Evolutionary conservation across 495 filamentous ascomycete species (phyloP).

Genomic region (Articulospora tetracladia): DNA sequence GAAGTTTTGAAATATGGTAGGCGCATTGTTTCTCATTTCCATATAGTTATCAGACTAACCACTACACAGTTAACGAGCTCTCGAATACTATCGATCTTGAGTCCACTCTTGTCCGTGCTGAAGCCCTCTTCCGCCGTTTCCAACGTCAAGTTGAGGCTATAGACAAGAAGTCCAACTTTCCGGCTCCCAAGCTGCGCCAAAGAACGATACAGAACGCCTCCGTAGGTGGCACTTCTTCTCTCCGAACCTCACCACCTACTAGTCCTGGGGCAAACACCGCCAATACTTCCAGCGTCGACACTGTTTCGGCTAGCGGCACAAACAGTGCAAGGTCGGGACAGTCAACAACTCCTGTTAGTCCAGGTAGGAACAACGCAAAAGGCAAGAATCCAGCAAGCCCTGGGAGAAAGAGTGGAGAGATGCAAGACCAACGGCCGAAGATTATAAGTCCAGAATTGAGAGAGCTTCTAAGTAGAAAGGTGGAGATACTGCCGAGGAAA

Average conservation of each 20-base stretch:
- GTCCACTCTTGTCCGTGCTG: conserved; percentile 78
- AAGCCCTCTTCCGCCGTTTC: conserved; percentile 84
- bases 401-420: conserved; percentile 26
- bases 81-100: conserved; percentile 88
- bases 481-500: conserved; percentile 57
- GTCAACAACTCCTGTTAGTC: neutral
- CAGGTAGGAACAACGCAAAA: conserved; percentile 13
- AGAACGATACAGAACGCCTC: conserved; percentile 24
- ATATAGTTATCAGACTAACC: neutral
- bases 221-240: neutral
- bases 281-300: conserved; percentile 13
- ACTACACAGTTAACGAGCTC: conserved; percentile 77
- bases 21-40: conserved; percentile 31
- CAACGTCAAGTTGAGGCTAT: conserved; percentile 81
- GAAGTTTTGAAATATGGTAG: conserved; percentile 94
- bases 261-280: conserved; percentile 6
- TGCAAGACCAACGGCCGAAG: conserved; percentile 42
- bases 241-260: neutral
- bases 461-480: conserved; percentile 65
- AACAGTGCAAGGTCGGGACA: conserved; percentile 8
- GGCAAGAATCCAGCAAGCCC: conserved; percentile 27
- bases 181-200: conserved; percentile 52
- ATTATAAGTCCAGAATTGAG: conserved; percentile 82
- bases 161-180: conserved; percentile 83
- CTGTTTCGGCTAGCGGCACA: conserved; percentile 15